Evolutionary conservation across 2,329 filamentous ascomycete genomes (phyloP), one percentile per base, ranked within the genome.

Genomic region (Xylariaceae sp.): DNA sequence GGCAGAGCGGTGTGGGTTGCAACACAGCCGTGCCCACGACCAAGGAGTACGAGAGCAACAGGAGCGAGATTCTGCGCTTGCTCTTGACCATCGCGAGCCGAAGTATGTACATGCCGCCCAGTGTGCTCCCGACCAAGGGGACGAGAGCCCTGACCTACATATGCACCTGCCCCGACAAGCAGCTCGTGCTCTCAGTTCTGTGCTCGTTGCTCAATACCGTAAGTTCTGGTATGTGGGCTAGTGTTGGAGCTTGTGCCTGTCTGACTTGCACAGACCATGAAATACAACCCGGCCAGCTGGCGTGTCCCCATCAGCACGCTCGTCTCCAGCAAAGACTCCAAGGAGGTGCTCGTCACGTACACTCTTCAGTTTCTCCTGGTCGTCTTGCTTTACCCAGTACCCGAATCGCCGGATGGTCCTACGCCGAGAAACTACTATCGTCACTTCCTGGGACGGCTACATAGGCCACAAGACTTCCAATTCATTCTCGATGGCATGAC

Each of bases 1-100:
- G 92, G 92, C 88, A 96, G 66, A 97, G 87, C 57, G 92, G 92
- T 33, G 90, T 98, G 19, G 92, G 92, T 11, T 97, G 90, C 69
- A 94, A 95, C 61, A 86, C 85, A 12, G 79, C 88, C 4, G 81
- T 94, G 52, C 83, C 83, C 8, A 90, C 88, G 3, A 96, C 83
- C 36, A 94, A 88, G 61, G 89, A 97, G 54, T 83, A 87, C 42
- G 92, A 98, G 66, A 94, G 76, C 66, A 96, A 96, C 62, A 79
- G 92, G 43, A 88, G 85, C 50, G 92, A 98, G 64, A 83, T 96
- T 19, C 64, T 97, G 53, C 79, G 90, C 15, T 69, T 98, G 41
- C 74, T 98, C 28, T 71, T 98, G 49, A 88, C 88, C 0, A 65
- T 98, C 46, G 80, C 87, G 9, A 88, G 90, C 60, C 88, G 90